A percentile compares a stretch with the other conserved stretches of the same genome.
phyloP scores from a whole-genome alignment of 2,329 filamentous ascomycete species.

The Xylaria sp. region DNA sequence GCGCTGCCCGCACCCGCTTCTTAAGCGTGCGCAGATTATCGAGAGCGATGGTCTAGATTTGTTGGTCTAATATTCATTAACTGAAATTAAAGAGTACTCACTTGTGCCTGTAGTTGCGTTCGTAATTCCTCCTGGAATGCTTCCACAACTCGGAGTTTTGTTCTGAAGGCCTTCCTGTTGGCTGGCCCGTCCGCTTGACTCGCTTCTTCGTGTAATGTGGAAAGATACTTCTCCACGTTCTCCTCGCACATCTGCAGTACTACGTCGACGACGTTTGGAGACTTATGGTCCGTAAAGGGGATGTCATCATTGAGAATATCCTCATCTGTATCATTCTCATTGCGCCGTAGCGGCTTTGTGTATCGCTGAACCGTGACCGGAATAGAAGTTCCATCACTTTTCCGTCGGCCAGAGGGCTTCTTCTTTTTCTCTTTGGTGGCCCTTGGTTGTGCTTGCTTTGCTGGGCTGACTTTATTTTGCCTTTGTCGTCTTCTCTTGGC shows the following conservation, averaged over 20 bases:
- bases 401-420: constrained; percentile 39
- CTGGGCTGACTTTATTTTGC: constrained; percentile 55
- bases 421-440: constrained; percentile 40
- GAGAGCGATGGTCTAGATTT: constrained; percentile 64
- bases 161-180: constrained; percentile 64
- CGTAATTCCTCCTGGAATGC: constrained; percentile 69
- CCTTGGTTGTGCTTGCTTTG: constrained; percentile 56
- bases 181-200: constrained; percentile 57
- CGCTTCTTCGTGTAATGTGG: constrained; percentile 58
- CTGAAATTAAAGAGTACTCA: constrained; percentile 52
- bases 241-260: constrained; percentile 71
- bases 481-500: constrained; percentile 51
- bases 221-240: constrained; percentile 63
- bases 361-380: constrained; percentile 72
- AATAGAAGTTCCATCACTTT: constrained; percentile 53
- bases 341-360: constrained; percentile 57
- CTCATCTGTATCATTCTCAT: constrained; percentile 53
- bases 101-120: constrained; percentile 67
- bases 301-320: constrained; percentile 63
- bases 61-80: constrained; percentile 24
- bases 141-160: constrained; percentile 67
- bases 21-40: constrained; percentile 68
- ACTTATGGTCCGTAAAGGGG: constrained; percentile 63
- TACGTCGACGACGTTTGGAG: constrained; percentile 72
- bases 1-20: constrained; percentile 66